phyloP scores from a whole-genome alignment of 345 rosid genomes.

The Salix dunnii region DNA sequence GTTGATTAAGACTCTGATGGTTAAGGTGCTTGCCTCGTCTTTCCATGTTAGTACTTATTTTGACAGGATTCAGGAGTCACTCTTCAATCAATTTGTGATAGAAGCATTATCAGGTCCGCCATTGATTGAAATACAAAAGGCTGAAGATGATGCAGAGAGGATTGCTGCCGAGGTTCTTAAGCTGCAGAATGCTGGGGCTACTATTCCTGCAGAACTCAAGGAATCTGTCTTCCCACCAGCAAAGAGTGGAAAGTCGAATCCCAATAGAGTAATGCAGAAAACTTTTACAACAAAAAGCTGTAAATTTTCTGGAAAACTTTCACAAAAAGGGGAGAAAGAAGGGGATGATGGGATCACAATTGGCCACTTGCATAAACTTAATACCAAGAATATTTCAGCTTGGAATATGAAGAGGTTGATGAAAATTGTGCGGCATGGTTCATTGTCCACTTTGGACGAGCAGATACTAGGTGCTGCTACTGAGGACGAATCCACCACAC shows the following conservation, averaged over 20 bases:
- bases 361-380: slow-evolving; percentile 66
- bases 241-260: slow-evolving; percentile 34
- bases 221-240: slow-evolving; percentile 37
- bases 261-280: slow-evolving; percentile 21
- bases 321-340: slow-evolving; percentile 29
- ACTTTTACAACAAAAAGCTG: slow-evolving; percentile 39
- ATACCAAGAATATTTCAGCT: slow-evolving; percentile 73
- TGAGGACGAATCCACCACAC: slow-evolving; percentile 56
- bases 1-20: slow-evolving; percentile 79
- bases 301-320: slow-evolving; percentile 29
- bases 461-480: slow-evolving; percentile 39
- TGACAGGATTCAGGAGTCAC: slow-evolving; percentile 78
- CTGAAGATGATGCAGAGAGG: slow-evolving; percentile 48
- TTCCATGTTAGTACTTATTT: slow-evolving; percentile 93
- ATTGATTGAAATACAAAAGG: slow-evolving; percentile 44
- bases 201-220: slow-evolving; percentile 56
- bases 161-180: slow-evolving; percentile 43
- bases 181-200: slow-evolving; percentile 61
- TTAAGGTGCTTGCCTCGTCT: slow-evolving; percentile 78
- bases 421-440: slow-evolving; percentile 71
- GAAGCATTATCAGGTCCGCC: slow-evolving; percentile 82
- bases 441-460: slow-evolving; percentile 76
- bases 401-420: slow-evolving; percentile 98
- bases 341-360: slow-evolving; percentile 46
- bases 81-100: slow-evolving; percentile 81